Evolutionary conservation across 495 filamentous ascomycete species (phyloP).

Genomic region (Aspergillus coremiiformis): DNA sequence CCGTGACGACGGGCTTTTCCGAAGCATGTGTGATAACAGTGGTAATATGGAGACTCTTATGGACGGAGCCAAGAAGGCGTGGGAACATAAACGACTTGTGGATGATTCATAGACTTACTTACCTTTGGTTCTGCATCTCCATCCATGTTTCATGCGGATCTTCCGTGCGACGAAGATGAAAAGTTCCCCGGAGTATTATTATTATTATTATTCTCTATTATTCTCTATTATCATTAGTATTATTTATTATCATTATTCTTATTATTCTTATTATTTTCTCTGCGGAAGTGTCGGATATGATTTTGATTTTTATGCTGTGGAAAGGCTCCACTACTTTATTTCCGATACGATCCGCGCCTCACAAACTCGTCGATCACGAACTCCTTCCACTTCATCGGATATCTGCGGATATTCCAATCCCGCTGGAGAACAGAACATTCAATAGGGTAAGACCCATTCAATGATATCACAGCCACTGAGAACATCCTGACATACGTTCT

Average conservation of each 20-base stretch:
- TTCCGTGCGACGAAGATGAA: background rate
- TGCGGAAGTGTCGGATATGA: background rate
- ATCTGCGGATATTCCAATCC: background rate
- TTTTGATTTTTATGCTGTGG: background rate
- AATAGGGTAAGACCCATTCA: background rate
- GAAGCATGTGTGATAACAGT: constrained; percentile 90
- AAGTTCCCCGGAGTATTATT: background rate
- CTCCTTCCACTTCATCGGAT: background rate
- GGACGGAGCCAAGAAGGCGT: constrained; percentile 70
- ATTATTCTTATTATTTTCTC: too few relatives aligned
- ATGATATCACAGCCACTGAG: background rate
- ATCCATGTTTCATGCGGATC: background rate
- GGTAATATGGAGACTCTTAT: constrained; percentile 71
- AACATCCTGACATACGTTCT: background rate
- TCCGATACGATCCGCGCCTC: background rate
- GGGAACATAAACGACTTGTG: constrained; percentile 46
- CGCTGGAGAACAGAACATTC: background rate
- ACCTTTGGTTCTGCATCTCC: background rate
- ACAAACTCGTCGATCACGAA: background rate
- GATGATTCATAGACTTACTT: constrained; percentile 35
- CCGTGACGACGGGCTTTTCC: constrained; percentile 64
- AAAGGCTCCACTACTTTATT: background rate
- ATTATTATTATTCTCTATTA: background rate
- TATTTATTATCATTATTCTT: background rate
- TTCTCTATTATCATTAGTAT: background rate